Evolutionary conservation across 1,139 yeast species (phyloP), one percentile per base, ranked within the genome.

Genomic region (Debaryomycetaceae sp.): DNA sequence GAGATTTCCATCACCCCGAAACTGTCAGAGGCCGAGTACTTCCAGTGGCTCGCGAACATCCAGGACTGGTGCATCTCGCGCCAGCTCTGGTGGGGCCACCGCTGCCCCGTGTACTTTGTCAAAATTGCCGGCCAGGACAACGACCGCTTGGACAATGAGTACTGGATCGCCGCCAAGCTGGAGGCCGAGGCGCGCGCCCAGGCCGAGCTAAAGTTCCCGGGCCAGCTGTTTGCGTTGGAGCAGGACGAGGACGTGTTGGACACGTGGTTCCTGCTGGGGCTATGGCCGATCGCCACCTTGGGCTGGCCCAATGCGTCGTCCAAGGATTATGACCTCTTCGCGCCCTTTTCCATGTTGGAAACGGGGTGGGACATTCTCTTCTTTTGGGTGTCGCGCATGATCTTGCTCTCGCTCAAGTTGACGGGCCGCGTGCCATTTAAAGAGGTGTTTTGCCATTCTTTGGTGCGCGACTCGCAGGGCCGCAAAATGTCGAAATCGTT

Each of bases 31-130:
- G 72, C 80, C 37, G 98, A 90, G 62, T 90, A 80, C 59, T 81
- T 79, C 77, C 85, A 78, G 55, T 90, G 98, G 98, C 66, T 90
- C 57, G 93, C 79, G 53, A 83, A 86, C 58, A 81, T 87, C 43
- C 97, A 92, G 65, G 98, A 90, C 63, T 90, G 98, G 98, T 90
- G 98, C 77, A 86, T 90, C 40, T 90, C 97, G 19, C 82, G 98
- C 62, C 98, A 90, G 66, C 73, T 90, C 49, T 90, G 98, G 98
- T 90, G 98, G 98, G 98, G 98, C 41, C 98, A 90, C 64, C 77
- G 97, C 64, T 85, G 95, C 59, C 98, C 98, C 15, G 95, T 83
- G 28, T 90, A 92, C 62, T 85, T 85, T 44, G 85, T 87, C 37
- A 63, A 68, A 31, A 62, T 85, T 35, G 95, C 85, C 50, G 92